Evolutionary conservation across 192 early-diverging fungal genomes (phyloP), one percentile per base, ranked within the genome.

Genomic region (Backusella morwellensis): DNA sequence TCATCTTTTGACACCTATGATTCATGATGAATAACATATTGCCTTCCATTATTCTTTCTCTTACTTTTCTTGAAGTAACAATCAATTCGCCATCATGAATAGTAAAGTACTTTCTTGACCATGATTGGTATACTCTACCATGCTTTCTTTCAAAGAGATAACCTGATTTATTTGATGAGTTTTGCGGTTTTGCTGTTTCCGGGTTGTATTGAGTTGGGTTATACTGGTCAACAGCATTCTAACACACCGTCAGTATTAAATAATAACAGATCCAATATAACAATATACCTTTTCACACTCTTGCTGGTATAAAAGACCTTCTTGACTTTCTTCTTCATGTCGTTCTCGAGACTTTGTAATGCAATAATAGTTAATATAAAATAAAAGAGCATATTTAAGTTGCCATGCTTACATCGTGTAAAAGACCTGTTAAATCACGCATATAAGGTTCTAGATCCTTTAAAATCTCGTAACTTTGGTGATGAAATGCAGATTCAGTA

Each of bases 401-500:
- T 32, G 32, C 32, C 32, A 32, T 26, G 78, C 80, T 77, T 78
- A 84, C 85, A 75, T 86, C 85, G 74, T 86, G 83, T 35, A 86
- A 75, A 38, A 84, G 68, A 70, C 78, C 88, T 35, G 92, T 92
- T 34, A 96, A 85, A 72, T 87, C 85, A 42, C 92, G 89, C 93
- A 96, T 95, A 34, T 89, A 84, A 4, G 94, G 95, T 79, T 96
- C 95, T 44, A 95, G 80, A 75, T 92, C 92, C 75, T 91, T 90
- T 29, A 96, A 72, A 66, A 90, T 88, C 59, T 95, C 92, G 77
- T 92, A 95, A 34, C 91, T 89, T 78, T 95, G 93, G 74, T 96
- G 95, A 80, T 91, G 90, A 79, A 93, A 93, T 34, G 93, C 91
- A 69, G 90, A 93, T 52, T 93, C 90, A 23, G 93, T 93, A 80